Conservation (phyloP, 2,329 filamentous ascomycete species). For the Penicillium sp. region DNA sequence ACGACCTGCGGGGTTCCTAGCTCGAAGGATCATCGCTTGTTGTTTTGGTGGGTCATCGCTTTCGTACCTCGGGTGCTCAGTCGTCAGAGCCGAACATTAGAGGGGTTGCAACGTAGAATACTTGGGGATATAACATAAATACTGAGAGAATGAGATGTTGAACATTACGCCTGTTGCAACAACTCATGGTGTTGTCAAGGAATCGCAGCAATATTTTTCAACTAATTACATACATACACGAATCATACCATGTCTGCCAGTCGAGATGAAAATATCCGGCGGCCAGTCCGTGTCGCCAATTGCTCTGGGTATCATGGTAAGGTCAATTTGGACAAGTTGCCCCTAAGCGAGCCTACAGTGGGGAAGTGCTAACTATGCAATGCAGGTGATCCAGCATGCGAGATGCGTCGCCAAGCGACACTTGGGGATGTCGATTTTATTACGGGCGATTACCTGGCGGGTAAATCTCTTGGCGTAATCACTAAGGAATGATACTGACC, state of each 20-base stretch:
- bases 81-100: not conserved
- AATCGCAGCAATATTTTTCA: not conserved
- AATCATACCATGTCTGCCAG: not conserved
- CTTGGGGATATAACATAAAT: not conserved
- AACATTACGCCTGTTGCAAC: not conserved
- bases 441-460: conserved; percentile 54
- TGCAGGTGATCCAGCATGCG: conserved; percentile 35
- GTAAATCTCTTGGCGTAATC: conserved; percentile 24
- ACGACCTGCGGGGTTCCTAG: not conserved
- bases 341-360: not conserved
- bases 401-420: conserved; percentile 40
- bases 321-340: not conserved
- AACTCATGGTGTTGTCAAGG: not conserved
- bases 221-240: not conserved
- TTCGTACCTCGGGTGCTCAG: not conserved
- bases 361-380: not conserved
- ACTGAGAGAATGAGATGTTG: not conserved
- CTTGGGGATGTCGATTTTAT: conserved; percentile 50
- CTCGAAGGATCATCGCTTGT: not conserved
- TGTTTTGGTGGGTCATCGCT: no score
- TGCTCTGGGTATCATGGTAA: conserved; percentile 35
- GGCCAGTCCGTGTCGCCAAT: conserved; percentile 35
- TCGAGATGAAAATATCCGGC: conserved; percentile 5
- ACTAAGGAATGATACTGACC: conserved; percentile 8
- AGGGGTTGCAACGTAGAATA: not conserved